These are phyloP conservation scores for Cladophialophora psammophila DNA, from an alignment of 2,329 filamentous ascomycete species.

Conservation along the genomic window DNA sequence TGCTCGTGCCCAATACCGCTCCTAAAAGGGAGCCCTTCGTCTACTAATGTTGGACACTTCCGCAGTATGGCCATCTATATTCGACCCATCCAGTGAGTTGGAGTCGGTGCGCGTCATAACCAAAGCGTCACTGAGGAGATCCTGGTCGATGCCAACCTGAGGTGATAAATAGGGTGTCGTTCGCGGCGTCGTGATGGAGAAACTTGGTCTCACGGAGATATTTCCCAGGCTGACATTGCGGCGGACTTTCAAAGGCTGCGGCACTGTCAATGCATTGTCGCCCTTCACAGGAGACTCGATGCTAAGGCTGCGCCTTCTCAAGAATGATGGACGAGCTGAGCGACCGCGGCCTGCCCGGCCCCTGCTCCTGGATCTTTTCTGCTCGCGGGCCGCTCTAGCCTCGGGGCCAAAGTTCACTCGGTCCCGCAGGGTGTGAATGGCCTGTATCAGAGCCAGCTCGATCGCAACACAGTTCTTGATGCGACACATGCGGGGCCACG, in stretches of 20 bases:
- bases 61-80: neutral
- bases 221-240: slow-evolving; percentile 34
- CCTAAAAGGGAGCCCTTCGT: neutral
- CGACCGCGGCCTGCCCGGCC: slow-evolving; percentile 29
- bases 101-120: slow-evolving; percentile 24
- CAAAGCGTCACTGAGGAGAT: slow-evolving; percentile 29
- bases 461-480: slow-evolving; percentile 88
- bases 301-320: slow-evolving; percentile 34
- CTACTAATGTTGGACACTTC: slow-evolving; percentile 2
- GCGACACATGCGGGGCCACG: slow-evolving; percentile 87
- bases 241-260: slow-evolving; percentile 26
- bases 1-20: neutral
- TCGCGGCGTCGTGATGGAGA: slow-evolving; percentile 25
- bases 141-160: slow-evolving; percentile 25
- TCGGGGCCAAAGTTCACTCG: slow-evolving; percentile 37
- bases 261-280: slow-evolving; percentile 14
- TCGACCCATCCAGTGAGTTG: slow-evolving; percentile 6
- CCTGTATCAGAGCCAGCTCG: slow-evolving; percentile 72
- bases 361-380: slow-evolving; percentile 29
- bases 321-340: slow-evolving; percentile 33
- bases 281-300: slow-evolving; percentile 24
- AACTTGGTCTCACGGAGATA: slow-evolving; percentile 27
- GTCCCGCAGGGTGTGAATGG: slow-evolving; percentile 46
- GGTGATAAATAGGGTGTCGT: slow-evolving; percentile 31
- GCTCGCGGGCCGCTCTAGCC: slow-evolving; percentile 35